phyloP scores from a whole-genome alignment of 805 yeast species.

The Candida ortonii region DNA sequence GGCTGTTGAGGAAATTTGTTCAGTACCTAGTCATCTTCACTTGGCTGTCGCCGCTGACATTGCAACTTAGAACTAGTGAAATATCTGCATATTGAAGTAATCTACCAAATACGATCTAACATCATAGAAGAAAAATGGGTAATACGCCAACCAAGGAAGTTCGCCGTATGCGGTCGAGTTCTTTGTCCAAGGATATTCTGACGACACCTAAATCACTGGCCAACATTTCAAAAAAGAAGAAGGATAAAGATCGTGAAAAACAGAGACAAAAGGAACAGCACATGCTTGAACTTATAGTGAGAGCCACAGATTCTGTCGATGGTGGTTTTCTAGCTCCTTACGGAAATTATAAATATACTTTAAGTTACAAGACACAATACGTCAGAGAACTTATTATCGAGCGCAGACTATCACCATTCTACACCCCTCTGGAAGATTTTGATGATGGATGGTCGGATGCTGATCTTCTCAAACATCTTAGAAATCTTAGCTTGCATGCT shows the following conservation, averaged over 20 bases:
- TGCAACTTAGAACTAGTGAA: too few species aligned
- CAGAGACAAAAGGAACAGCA: constrained; percentile 52
- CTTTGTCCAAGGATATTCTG: constrained; percentile 19
- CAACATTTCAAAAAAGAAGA: constrained; percentile 29
- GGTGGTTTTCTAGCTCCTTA: constrained; percentile 93
- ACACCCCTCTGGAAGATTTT: constrained; percentile 80
- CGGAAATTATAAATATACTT: constrained; percentile 77
- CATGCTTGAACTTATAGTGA: constrained; percentile 55
- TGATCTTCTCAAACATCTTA: constrained; percentile 54
- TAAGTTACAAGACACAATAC: constrained; percentile 69
- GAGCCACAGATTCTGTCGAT: constrained; percentile 71
- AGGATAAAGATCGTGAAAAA: constrained; percentile 51
- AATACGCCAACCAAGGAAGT: constrained; percentile 27
- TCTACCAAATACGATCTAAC: too few species aligned
- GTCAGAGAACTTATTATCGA: constrained; percentile 70
- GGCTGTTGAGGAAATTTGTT: not conserved
- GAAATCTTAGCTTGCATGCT: constrained; percentile 56
- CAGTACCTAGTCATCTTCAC: not conserved
- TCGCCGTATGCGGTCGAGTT: constrained; percentile 17
- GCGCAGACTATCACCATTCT: constrained; percentile 84
- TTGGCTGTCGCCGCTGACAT: constrained; percentile 3
- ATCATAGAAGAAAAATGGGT: constrained; percentile 22
- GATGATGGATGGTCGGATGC: constrained; percentile 69
- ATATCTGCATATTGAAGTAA: too few species aligned
- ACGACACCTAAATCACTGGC: constrained; percentile 18